A percentile compares a stretch with the other conserved stretches of the same genome.
Conservation (phyloP, 768 basidiomycete genomes). For the Leccinum obscurum region DNA sequence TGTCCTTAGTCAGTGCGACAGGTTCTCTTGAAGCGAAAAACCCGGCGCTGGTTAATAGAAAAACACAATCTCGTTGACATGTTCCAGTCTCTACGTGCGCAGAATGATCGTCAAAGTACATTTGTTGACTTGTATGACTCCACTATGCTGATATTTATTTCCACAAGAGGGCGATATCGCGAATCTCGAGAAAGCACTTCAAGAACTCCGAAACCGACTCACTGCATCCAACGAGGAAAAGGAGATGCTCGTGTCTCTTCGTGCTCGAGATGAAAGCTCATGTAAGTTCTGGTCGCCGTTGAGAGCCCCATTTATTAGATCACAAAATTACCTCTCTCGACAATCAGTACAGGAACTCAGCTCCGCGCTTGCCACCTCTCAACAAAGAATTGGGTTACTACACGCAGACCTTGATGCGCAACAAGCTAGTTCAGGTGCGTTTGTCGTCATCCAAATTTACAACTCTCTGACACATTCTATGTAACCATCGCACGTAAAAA, state of each 20-base stretch:
- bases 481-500: background rate
- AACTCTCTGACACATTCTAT: background rate
- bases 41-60: background rate
- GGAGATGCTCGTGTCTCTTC: too few relatives aligned
- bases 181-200: background rate
- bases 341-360: background rate
- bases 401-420: background rate
- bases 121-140: background rate
- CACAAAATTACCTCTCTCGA: background rate
- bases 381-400: background rate
- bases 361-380: background rate
- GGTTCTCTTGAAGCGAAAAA: background rate
- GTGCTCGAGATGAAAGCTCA: too few relatives aligned
- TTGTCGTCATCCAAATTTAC: background rate
- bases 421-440: background rate
- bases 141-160: background rate
- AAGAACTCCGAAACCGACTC: background rate
- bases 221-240: background rate
- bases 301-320: background rate
- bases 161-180: background rate
- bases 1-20: background rate
- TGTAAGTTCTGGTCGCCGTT: background rate
- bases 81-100: background rate
- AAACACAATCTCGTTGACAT: background rate
- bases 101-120: background rate